Conservation (phyloP, 2,329 filamentous ascomycete genomes). For the Fusarium armeniacum region DNA sequence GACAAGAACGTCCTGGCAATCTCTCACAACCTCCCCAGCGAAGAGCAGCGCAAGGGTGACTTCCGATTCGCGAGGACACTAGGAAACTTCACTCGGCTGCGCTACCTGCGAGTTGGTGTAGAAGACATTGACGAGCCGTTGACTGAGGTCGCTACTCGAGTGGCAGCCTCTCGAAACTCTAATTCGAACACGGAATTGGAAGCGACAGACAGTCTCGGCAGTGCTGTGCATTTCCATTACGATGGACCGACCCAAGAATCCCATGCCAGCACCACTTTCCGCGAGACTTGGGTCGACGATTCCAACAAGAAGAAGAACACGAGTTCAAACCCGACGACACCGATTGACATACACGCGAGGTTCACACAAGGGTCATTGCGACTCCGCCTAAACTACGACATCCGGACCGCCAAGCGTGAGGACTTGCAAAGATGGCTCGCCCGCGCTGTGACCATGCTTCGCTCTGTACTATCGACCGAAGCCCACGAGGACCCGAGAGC, state of each 20-base stretch:
- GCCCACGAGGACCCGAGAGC: conserved; percentile 6
- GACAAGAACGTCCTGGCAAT: conserved; percentile 17
- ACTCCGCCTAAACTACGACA: conserved; percentile 11
- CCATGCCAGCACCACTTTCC: conserved; percentile 10
- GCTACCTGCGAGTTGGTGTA: conserved; percentile 11
- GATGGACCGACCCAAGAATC: conserved; percentile 14
- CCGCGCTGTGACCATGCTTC: conserved; percentile 13
- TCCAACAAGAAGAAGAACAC: conserved; percentile 9
- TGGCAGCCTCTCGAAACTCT: conserved; percentile 17
- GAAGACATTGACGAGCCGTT: conserved; percentile 16
- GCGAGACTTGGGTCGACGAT: conserved; percentile 11
- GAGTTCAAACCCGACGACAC: conserved; percentile 13
- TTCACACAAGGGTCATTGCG: conserved; percentile 13
- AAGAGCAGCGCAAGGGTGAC: conserved; percentile 14
- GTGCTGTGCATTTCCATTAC: conserved; percentile 16
- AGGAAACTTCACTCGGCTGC: conserved; percentile 15
- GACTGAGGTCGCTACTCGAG: conserved; percentile 14
- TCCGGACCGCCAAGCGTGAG: conserved; percentile 11
- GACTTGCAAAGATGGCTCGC: conserved; percentile 15
- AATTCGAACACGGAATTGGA: conserved; percentile 16
- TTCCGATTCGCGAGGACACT: conserved; percentile 16
- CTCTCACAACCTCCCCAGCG: conserved; percentile 12
- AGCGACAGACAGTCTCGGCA: conserved; percentile 14
- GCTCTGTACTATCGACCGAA: conserved; percentile 13
- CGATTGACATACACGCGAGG: conserved; percentile 15